A percentile compares a stretch with the other conserved stretches of the same genome.
phyloP scores from a whole-genome alignment of 2,329 filamentous ascomycete species.

The Cladophialophora immunda region DNA sequence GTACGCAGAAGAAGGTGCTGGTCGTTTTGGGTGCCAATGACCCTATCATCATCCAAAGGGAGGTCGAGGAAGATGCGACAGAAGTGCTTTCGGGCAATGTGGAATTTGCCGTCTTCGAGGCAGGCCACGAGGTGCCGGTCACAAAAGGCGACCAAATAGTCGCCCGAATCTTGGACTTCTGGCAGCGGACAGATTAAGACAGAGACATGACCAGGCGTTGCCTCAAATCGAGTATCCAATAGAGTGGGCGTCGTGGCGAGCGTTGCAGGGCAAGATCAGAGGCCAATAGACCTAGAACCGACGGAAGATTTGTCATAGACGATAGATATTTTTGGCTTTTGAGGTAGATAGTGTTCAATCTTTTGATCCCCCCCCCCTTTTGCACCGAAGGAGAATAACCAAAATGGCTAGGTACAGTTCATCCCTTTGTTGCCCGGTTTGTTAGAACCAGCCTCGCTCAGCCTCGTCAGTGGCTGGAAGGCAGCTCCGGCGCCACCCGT shows the following conservation, averaged over 20 bases:
- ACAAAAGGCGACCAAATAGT: slow-evolving; percentile 68
- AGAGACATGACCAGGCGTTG: not conserved
- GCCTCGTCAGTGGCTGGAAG: not conserved
- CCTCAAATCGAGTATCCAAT: not conserved
- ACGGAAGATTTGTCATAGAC: slow-evolving; percentile 2
- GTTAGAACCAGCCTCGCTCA: not conserved
- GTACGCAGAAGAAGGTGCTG: slow-evolving; percentile 59
- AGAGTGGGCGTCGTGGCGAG: not conserved
- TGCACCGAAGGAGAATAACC: not conserved
- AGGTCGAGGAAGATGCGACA: slow-evolving; percentile 69
- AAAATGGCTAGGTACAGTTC: not conserved
- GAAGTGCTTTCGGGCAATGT: slow-evolving; percentile 67
- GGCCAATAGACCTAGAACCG: slow-evolving; percentile 1
- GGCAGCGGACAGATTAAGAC: slow-evolving; percentile 41
- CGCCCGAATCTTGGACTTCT: slow-evolving; percentile 57
- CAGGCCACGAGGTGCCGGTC: slow-evolving; percentile 76
- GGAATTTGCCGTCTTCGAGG: slow-evolving; percentile 65
- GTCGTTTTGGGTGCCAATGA: slow-evolving; percentile 74
- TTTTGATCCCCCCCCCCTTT: not conserved
- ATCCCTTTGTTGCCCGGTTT: not conserved
- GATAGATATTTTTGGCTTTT: not conserved
- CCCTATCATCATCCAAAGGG: slow-evolving; percentile 70
- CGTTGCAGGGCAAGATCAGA: not conserved
- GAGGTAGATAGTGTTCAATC: not conserved
- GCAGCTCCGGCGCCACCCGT: not conserved